These are phyloP conservation scores for Trichosporon sp. DNA, from an alignment of 1,284 basidiomycete genomes.

Conservation along the genomic window DNA sequence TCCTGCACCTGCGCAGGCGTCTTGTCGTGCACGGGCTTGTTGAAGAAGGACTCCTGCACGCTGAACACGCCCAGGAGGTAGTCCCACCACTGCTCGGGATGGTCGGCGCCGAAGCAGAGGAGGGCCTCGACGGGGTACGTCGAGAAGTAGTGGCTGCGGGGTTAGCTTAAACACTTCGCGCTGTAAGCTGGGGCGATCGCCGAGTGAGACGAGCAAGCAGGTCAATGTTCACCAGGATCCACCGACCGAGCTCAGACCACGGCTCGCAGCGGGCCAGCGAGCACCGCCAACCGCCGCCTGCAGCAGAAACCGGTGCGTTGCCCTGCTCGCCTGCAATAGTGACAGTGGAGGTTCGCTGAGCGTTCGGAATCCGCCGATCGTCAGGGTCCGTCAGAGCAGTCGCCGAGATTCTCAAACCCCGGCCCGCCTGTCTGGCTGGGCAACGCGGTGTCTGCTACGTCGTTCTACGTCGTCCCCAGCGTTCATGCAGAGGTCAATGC, in stretches of 20 bases:
- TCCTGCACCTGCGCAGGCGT: slow-evolving; percentile 53
- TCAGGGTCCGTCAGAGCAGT: slow-evolving; percentile 5
- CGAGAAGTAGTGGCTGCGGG: slow-evolving; percentile 68
- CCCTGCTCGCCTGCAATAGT: background rate
- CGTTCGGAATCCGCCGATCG: slow-evolving; percentile 2
- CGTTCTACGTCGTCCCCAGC: background rate
- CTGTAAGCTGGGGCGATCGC: no score
- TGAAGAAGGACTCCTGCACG: slow-evolving; percentile 67
- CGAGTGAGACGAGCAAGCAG: no score
- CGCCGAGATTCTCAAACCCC: slow-evolving; percentile 10
- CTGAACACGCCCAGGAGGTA: slow-evolving; percentile 76
- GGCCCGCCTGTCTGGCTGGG: background rate
- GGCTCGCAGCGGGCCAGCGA: background rate
- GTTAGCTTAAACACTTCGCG: slow-evolving; percentile 14
- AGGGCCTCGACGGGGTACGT: slow-evolving; percentile 79
- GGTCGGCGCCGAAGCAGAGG: slow-evolving; percentile 70
- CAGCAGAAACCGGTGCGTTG: background rate
- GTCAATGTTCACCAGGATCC: no score
- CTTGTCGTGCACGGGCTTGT: slow-evolving; percentile 70
- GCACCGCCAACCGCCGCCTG: no score
- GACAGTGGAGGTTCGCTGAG: background rate
- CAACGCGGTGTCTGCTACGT: background rate
- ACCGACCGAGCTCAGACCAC: no score
- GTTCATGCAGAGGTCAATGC: background rate
- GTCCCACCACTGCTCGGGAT: slow-evolving; percentile 76